phyloP scores from a whole-genome alignment of 768 basidiomycete genomes.

The Brasilioporus rufonigricans region DNA sequence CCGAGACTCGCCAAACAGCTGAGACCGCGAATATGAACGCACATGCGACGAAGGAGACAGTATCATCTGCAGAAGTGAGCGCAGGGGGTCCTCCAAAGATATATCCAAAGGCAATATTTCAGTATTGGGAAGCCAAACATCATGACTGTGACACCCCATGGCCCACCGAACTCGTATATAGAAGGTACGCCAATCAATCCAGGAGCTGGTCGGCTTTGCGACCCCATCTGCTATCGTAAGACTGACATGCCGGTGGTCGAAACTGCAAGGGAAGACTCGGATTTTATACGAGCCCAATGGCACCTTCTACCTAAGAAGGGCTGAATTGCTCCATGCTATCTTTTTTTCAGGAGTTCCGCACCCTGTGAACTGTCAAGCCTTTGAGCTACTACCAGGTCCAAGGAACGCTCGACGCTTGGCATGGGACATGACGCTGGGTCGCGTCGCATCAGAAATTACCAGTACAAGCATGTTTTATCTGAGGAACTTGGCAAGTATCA shows the following conservation, averaged over 20 bases:
- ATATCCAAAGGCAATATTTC: constrained; percentile 99
- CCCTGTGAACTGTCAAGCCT: too few species aligned
- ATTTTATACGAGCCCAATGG: background rate
- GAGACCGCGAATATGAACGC: constrained; percentile 64
- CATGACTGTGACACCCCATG: constrained; percentile 85
- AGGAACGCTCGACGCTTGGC: too few species aligned
- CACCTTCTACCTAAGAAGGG: background rate
- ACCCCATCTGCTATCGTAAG: too few species aligned
- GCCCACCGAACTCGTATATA: constrained; percentile 97
- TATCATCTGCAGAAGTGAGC: constrained; percentile 66
- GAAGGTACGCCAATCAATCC: constrained; percentile 35
- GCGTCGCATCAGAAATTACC: background rate
- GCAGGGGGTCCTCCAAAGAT: constrained; percentile 80
- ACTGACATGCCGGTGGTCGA: constrained; percentile 23
- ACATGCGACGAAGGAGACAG: constrained; percentile 74
- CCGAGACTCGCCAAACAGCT: background rate
- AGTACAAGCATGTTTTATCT: background rate
- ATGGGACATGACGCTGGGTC: too few species aligned
- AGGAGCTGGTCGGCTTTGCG: constrained; percentile 69
- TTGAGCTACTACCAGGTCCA: too few species aligned
- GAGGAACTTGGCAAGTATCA: background rate
- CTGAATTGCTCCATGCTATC: background rate
- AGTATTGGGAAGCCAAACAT: constrained; percentile 92
- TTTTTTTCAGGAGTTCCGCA: background rate
- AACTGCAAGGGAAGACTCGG: background rate